Evolutionary conservation across 352 stramenopile genomes (phyloP), one percentile per base, ranked within the genome.

Genomic region (Pythium aquatile): DNA sequence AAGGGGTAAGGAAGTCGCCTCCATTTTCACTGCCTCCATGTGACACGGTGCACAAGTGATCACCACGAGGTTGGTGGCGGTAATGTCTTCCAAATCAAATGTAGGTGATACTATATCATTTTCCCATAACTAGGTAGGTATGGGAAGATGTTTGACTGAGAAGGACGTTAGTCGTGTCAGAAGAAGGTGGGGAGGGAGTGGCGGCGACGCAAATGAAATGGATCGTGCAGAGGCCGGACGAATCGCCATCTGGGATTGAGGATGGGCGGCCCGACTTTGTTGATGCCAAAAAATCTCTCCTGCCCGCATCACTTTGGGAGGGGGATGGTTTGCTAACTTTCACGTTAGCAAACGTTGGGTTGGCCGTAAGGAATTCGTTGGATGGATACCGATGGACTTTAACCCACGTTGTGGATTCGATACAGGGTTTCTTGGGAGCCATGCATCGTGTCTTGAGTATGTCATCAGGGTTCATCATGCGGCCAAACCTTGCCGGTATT

Each of bases 161-260:
- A 20, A 6, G 39, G 39, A 49, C 2, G 42, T 11, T 29, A 10
- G 9, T 3, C 16, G 17, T 49, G 1, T 3, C 42, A 29, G 42
- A 49, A 49, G 16, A 49, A 28, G 42, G 42, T 49, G 1, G 3
- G 1, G 17, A 29, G 0, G 42, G 17, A 16, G 3, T 10, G 1
- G 42, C 30, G 13, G 52, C 40, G 61, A 66, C 61, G 61, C 61
- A 37, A 66, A 66, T 51, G 61, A 66, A 66, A 56, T 61, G 61
- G 61, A 66, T 66, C 20, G 35, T 53, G 61, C 61, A 66, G 42
- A 66, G 42, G 59, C 61, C 32, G 59, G 54, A 30, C 61, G 16
- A 24, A 3, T 0, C 51, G 48, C 52, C 53, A 61, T 49, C 37
- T 44, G 37, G 37, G 11, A 44, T 16, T 44, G 3, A 24, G 16